Evolutionary conservation across 176 grass and related monocot genomes (phyloP).

Genomic region (Dactylis glomerata): DNA sequence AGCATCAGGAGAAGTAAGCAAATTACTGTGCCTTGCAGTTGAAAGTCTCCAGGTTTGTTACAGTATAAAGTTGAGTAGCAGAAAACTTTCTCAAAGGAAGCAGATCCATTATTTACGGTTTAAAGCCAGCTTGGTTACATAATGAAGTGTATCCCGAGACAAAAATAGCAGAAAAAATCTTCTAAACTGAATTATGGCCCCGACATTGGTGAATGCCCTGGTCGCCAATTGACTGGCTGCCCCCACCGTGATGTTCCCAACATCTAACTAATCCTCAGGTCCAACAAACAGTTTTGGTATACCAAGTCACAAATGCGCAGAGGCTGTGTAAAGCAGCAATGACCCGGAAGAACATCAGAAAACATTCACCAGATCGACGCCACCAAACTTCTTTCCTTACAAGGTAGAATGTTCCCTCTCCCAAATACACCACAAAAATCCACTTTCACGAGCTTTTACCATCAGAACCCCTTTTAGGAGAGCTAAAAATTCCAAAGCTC

Average conservation of each 20-base stretch:
- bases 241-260: too few species aligned
- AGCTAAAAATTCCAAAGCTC: slow-evolving; percentile 40
- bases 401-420: not conserved
- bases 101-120: too few species aligned
- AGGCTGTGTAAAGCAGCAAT: not conserved
- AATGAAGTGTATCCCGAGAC: too few species aligned
- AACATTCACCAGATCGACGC: not conserved
- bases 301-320: not conserved
- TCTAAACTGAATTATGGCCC: too few species aligned
- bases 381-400: not conserved
- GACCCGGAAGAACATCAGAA: not conserved
- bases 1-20: not conserved
- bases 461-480: not conserved
- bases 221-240: too few species aligned
- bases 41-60: too few species aligned
- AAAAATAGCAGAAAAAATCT: too few species aligned
- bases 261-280: not conserved
- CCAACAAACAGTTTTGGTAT: not conserved
- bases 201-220: too few species aligned
- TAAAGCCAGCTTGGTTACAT: not conserved
- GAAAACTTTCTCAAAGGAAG: too few species aligned
- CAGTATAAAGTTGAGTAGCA: too few species aligned
- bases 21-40: not conserved
- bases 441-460: not conserved
- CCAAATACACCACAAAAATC: not conserved